Evolutionary conservation across 768 basidiomycete genomes (phyloP), one percentile per base, ranked within the genome.

Genomic region (Psilocybe cubensis): DNA sequence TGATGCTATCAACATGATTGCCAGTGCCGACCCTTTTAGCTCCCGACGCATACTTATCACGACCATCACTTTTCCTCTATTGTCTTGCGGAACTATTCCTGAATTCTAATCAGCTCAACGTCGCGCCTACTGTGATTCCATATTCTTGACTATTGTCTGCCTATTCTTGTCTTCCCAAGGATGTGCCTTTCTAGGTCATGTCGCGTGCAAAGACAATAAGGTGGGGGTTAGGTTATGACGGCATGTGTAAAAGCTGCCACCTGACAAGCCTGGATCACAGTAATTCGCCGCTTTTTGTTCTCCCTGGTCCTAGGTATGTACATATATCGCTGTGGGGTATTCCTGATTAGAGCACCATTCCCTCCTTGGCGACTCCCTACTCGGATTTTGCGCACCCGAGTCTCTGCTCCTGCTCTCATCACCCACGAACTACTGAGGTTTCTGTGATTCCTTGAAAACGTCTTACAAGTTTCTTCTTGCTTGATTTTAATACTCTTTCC

Each of bases 201-300:
- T 28, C 53, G 24, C 17, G 8, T 38, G 31, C 17, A 42, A 45
- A 53, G 57, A 58, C 57, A 58, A 58, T 58, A 58, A 42, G 50
- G 31, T 33, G 46, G 23, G 25, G 46, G 27, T 10, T 21, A 29
- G 27, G 35, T 51, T 49, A 46, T 14, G 9, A 9, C 40, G 55
- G 55, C 49, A 29, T 44, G 45, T 44, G 57, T 58, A 45, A 43
- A 52, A 51, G 10, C 33, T 44, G 24, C 46, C 52, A 54, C 46
- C 58, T 49, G 58, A 54, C 40, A 33, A 35, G 27, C 40, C 23
- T 31, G 27, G 21, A n/a, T n/a, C n/a, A n/a, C n/a, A 49, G n/a
- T 29, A 29, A 25, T 57, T 50, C 46, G 45, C 57, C 56, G 55
- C 57, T 57, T 66, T 63, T 63, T 66, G 59, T 66, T 61, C 45